Evolutionary conservation across 2,329 filamentous ascomycete genomes (phyloP).

Genomic region (Aspergillus transmontanensis): DNA sequence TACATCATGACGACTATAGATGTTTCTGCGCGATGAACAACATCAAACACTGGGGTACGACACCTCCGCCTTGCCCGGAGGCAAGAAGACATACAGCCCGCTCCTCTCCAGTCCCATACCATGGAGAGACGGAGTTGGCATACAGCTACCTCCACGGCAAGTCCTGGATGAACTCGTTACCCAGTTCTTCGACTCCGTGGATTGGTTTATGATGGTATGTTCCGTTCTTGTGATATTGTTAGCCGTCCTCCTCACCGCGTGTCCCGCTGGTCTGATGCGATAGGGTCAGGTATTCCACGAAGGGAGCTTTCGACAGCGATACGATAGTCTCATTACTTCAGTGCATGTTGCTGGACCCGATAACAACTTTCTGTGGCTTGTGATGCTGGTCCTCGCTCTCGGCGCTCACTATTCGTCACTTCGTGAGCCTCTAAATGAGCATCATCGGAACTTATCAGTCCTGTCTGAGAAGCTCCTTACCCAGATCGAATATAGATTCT

Average conservation of each 20-base stretch:
- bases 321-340: slow-evolving; percentile 11
- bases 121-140: slow-evolving; percentile 11
- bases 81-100: not conserved
- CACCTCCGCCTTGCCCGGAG: slow-evolving; percentile 1
- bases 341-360: not conserved
- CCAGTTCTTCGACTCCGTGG: slow-evolving; percentile 12
- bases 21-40: not conserved
- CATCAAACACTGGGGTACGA: not conserved
- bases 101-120: not conserved
- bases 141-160: slow-evolving; percentile 3
- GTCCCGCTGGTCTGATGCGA: not conserved
- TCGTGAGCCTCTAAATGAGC: not conserved
- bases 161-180: slow-evolving; percentile 8
- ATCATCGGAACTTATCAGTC: not conserved
- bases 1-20: not conserved
- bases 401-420: slow-evolving; percentile 14
- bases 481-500: slow-evolving; percentile 10
- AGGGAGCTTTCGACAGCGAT: slow-evolving; percentile 15
- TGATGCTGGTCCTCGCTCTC: slow-evolving; percentile 9
- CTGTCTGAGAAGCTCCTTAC: slow-evolving; percentile 6
- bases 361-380: slow-evolving; percentile 13
- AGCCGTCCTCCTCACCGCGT: no score
- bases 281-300: slow-evolving; percentile 15
- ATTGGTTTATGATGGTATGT: slow-evolving; percentile 19
- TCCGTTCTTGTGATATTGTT: not conserved